Base-by-base conservation (phyloP, 805 yeast genomes). In the Barnettozyma populi region DNA sequence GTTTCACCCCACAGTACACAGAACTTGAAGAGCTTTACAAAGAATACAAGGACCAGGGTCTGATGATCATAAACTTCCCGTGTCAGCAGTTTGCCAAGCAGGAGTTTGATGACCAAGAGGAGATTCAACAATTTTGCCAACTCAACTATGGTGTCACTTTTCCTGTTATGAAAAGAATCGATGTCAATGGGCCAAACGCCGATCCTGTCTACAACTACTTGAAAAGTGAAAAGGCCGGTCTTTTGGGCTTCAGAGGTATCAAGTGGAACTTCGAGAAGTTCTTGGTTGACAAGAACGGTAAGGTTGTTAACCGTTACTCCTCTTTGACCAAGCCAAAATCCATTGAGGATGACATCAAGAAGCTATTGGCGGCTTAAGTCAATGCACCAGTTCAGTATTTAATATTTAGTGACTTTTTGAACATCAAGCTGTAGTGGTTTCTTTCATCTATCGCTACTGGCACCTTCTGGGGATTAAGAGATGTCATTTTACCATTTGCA, bases 61-160 rank as follows among this genome's bases (percentile, higher is more conserved):
- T 89, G 34, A 82, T 69, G 46, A 75, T 89, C 45, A 53, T 89
- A 37, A 96, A 89, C 2, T 88, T 90, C 78, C 97, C 97, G 46
- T 86, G 96, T 68, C 86, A 87, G 69, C 96, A 90, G 67, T 89
- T 89, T 61, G 94, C 86, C 35, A 76, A 63, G 76, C 95, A 76
- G 84, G 95, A 73, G 82, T 95, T 71, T 41, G 84, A 84, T 19
- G 62, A 75, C 14, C 79, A 77, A 41, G 76, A 81, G 45, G 90
- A 86, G 63, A 87, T 89, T 57, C 81, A 79, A 35, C 65, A 74
- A 38, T 89, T 89, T 73, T 89, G 96, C 69, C 68, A 78, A 43
- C 64, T 81, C 59, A 90, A 88, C 72, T 94, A 82, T 65, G 97
- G 97, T 46, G 97, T 92, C 37, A 72, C 85, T 16, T 92, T 94